These are phyloP conservation scores for Lumnitzera racemosa DNA, from an alignment of 345 rosid species.

Conservation along the genomic window DNA sequence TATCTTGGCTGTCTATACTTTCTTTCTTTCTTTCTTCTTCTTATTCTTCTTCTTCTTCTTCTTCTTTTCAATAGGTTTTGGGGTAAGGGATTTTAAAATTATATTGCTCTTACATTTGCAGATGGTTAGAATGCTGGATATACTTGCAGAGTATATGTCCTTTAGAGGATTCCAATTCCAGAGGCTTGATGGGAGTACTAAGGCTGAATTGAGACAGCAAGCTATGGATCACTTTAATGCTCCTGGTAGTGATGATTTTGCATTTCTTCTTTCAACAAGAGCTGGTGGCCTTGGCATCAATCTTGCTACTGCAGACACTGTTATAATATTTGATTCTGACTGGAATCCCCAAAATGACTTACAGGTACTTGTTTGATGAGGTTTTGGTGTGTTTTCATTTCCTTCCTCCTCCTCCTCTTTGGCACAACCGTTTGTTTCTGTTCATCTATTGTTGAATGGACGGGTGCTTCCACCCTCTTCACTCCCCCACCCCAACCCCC, in stretches of 20 bases:
- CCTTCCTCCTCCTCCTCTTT: neutral
- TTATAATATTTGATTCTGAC: slow-evolving; percentile 98
- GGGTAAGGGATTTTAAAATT: neutral
- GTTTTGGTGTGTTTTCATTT: neutral
- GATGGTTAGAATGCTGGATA: slow-evolving; percentile 99
- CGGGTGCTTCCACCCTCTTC: neutral
- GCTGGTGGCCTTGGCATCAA: slow-evolving; percentile 99
- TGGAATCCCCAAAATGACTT: slow-evolving; percentile 99
- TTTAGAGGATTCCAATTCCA: slow-evolving; percentile 95
- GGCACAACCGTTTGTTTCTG: slow-evolving; percentile 1
- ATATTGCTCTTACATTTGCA: slow-evolving; percentile 20
- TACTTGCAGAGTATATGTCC: slow-evolving; percentile 84
- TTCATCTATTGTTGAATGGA: slow-evolving; percentile 5
- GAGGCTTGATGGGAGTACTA: slow-evolving; percentile 99
- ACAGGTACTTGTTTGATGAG: slow-evolving; percentile 41
- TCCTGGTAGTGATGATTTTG: slow-evolving; percentile 97
- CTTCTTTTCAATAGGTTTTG: too few relatives aligned
- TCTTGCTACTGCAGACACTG: slow-evolving; percentile 98
- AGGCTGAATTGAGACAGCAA: slow-evolving; percentile 97
- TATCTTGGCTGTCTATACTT: neutral
- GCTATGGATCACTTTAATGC: slow-evolving; percentile 99
- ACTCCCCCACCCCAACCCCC: too few relatives aligned
- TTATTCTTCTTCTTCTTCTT: too few relatives aligned
- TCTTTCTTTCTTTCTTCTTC: too few relatives aligned
- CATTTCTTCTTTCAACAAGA: slow-evolving; percentile 97